Base-by-base conservation (phyloP, 2,329 filamentous ascomycete species). In the Hawksworthiomyces lignivorus region DNA sequence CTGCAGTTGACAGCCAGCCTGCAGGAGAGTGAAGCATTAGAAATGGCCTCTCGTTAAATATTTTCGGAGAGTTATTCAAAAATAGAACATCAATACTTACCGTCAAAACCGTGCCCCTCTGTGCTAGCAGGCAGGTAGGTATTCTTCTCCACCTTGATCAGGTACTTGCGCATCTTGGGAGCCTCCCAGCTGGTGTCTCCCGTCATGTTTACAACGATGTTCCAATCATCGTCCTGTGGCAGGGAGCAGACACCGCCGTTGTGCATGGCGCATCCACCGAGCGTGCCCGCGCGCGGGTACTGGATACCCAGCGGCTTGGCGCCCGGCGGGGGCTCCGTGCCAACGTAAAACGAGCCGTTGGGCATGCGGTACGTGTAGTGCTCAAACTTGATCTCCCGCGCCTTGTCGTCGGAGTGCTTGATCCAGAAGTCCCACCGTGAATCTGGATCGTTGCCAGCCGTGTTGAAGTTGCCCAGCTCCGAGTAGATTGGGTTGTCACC, bases 161-260 rank as follows among this genome's bases (percentile, higher is more conserved):
- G 70, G 52, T 73, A 72, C 40, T 64, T 54, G 42, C 69, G 60
- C 70, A 76, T 74, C 35, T 69, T 69, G 5, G 58, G 56, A 0
- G 71, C 59, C 0, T 58, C 54, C 70, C 72, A 75, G 0, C 68
- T 67, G 4, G 53, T 47, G 47, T 76, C 72, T 7, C 70, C 69
- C 11, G 72, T 76, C 27, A 74, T 50, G 19, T 54, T 54, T 22
- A 62, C 61, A 39, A 76, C 64, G 48, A 67, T 55, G 30, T 69
- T 58, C 53, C 68, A 75, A 52, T 76, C 72, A 19, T 62, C 64
- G 39, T 66, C 60, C 47, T 70, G 62, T 0, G 72, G 70, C 41
- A 69, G 68, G 38, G 73, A 59, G 15, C 64, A 61, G 32, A 74
- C 65, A 38, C 73, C 55, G 19, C 68, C 69, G 40, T 71, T 70